Percentiles rank a stretch among this genome's conserved stretches.
phyloP scores from a whole-genome alignment of 805 yeast species.

The Grigorovia yakushimaensis region DNA sequence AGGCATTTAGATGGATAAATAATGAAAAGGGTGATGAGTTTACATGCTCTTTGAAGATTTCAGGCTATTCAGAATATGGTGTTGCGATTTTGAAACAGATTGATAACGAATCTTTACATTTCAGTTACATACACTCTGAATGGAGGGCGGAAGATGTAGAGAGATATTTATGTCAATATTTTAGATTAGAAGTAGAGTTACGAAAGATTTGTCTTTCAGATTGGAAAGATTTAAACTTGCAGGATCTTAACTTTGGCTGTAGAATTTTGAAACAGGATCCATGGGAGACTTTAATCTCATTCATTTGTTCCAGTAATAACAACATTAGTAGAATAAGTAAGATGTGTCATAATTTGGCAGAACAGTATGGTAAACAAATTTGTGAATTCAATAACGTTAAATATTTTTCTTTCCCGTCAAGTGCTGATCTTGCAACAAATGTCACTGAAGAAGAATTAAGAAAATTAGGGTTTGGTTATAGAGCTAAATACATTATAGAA shows the following conservation, averaged over 20 bases:
- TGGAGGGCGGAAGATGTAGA: conserved; percentile 28
- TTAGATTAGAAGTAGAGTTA: conserved; percentile 47
- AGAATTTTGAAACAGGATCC: conserved; percentile 89
- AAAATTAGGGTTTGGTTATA: conserved; percentile 64
- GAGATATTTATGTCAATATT: conserved; percentile 51
- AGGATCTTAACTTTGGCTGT: conserved; percentile 40
- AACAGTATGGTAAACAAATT: conserved; percentile 56
- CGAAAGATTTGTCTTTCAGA: conserved; percentile 54
- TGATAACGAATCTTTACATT: conserved; percentile 46
- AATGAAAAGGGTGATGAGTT: conserved; percentile 17
- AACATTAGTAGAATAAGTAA: conserved; percentile 87
- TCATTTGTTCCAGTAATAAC: conserved; percentile 93
- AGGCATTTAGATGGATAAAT: conserved; percentile 27
- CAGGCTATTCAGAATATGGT: conserved; percentile 33
- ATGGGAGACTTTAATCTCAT: conserved; percentile 87
- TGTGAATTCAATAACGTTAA: conserved; percentile 42
- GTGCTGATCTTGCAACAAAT: conserved; percentile 37
- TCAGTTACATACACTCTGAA: conserved; percentile 33
- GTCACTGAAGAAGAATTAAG: conserved; percentile 40
- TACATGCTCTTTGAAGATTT: conserved; percentile 19
- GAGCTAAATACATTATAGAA: conserved; percentile 77
- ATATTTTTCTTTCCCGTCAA: conserved; percentile 68
- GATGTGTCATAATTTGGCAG: conserved; percentile 77
- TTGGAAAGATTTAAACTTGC: conserved; percentile 32
- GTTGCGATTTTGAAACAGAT: conserved; percentile 56